Evolutionary conservation across 306 rosid genomes (phyloP).

Genomic region (Corylus americana): DNA sequence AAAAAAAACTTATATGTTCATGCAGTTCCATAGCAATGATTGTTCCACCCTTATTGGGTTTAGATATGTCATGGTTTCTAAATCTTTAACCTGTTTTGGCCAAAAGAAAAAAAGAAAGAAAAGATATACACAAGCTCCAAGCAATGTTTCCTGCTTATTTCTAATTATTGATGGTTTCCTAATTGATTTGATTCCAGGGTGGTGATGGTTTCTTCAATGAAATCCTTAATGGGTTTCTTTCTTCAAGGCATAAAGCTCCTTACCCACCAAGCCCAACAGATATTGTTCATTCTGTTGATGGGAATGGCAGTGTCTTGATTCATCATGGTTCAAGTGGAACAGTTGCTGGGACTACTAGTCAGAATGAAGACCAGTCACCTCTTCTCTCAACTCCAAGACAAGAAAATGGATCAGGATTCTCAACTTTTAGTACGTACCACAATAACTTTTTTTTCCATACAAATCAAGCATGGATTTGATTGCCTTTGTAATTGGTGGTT

Average conservation of each 20-base stretch:
- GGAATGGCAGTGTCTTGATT: conserved; percentile 37
- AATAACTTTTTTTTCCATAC: conserved; percentile 28
- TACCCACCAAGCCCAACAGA: conserved; percentile 81
- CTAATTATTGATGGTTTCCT: conserved; percentile 28
- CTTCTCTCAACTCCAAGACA: conserved; percentile 47
- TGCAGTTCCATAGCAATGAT: neutral
- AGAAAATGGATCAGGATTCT: conserved; percentile 35
- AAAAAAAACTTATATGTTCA: too few species aligned
- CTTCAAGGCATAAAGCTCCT: conserved; percentile 76
- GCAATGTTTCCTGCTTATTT: conserved; percentile 19
- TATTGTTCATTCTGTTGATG: conserved; percentile 43
- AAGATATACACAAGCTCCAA: conserved; percentile 10
- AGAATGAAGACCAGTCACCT: conserved; percentile 56
- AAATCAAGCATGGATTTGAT: conserved; percentile 25
- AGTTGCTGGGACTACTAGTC: conserved; percentile 38
- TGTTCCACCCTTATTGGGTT: neutral
- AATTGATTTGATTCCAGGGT: conserved; percentile 63
- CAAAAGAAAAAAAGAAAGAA: too few species aligned
- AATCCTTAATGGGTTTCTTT: conserved; percentile 94
- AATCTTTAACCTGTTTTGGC: too few species aligned
- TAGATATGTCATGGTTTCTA: too few species aligned
- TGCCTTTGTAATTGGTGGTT: conserved; percentile 21
- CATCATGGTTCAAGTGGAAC: conserved; percentile 41
- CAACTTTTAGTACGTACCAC: conserved; percentile 50
- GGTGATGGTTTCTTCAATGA: conserved; percentile 99